A percentile compares a stretch with the other conserved stretches of the same genome.
Evolutionary conservation across 805 yeast species (phyloP).

Genomic region (Myxozyma mucilagina): DNA sequence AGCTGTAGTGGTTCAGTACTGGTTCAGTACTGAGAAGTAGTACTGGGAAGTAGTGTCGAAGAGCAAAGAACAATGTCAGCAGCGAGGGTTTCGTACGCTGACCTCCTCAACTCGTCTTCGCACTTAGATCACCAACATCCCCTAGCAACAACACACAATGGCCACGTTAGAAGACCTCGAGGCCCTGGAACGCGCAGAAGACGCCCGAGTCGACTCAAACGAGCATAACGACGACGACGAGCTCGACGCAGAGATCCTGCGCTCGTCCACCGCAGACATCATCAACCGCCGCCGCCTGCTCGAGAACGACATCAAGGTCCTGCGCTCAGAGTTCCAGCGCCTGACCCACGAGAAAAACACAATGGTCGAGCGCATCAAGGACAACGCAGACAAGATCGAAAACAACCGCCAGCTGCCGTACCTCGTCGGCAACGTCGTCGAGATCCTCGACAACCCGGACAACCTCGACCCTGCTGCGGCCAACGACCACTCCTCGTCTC

Average conservation of each 20-base stretch:
- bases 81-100: not conserved
- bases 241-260: slow-evolving; percentile 78
- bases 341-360: slow-evolving; percentile 88
- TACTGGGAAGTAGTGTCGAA: not conserved
- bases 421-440: slow-evolving; percentile 94
- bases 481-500: no score
- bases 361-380: slow-evolving; percentile 91
- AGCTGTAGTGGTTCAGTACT: not conserved
- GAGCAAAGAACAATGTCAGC: not conserved
- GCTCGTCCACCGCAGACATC: slow-evolving; percentile 77
- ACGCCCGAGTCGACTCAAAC: slow-evolving; percentile 33
- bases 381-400: slow-evolving; percentile 92
- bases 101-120: not conserved
- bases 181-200: slow-evolving; percentile 43
- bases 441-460: slow-evolving; percentile 82
- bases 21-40: not conserved
- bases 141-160: slow-evolving; percentile 47
- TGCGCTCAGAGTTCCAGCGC: slow-evolving; percentile 88
- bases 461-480: no score
- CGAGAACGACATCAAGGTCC: slow-evolving; percentile 93
- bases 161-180: slow-evolving; percentile 84
- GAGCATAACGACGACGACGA: slow-evolving; percentile 49
- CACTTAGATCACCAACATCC: slow-evolving; percentile 3
- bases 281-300: slow-evolving; percentile 80
- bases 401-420: slow-evolving; percentile 95